Base-by-base conservation (phyloP, 1,284 basidiomycete species). In the Leccinum variabile region DNA sequence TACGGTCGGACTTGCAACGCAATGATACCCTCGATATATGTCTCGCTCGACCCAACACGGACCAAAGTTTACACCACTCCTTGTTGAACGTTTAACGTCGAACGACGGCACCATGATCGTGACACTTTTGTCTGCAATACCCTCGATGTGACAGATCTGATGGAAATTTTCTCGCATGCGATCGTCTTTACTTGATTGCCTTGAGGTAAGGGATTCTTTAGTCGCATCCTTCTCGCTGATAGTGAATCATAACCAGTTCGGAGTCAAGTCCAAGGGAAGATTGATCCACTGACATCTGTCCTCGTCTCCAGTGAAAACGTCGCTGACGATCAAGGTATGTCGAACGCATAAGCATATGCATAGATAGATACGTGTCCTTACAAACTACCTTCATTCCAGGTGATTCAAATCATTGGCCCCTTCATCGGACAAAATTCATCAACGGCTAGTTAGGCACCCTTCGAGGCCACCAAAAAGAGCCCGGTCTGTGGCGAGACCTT, bases 391-490 rank as follows among this genome's bases (percentile, higher is more conserved):
- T 49, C 46, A 7, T 49, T 63, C 37, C 72, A 98, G 93, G 82
- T 91, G 54, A 91, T 95, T 60, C 78, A 82, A 62, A 82, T 98
- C 79, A 88, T 90, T 72, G 95, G 92, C n/a, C 89, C 94, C 64
- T 98, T 99, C 83, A 75, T 99, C 70, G 97, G 99, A 79, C 97
- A 16, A 39, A 99, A 78, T 99, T 99, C 83, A 30, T 90, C 32
- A 85, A 90, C 61, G 91, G 92, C 80, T 97, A 93, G 92, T 77
- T 99, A 97, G 97, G 94, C 93, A 62, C 89, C 95, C 44, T 98
- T 95, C 6, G 90, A 95, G 75, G 97, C 97, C 28, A 98, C 95
- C 72, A 98, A 98, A 86, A 95, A 96, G 86, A 95, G 94, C 22
- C 89, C 92, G 59, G 91, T 94, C 63, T 94, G 94, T 66, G 89